phyloP scores from a whole-genome alignment of 1,139 yeast species.

The Citeromyces hawaiiensis region DNA sequence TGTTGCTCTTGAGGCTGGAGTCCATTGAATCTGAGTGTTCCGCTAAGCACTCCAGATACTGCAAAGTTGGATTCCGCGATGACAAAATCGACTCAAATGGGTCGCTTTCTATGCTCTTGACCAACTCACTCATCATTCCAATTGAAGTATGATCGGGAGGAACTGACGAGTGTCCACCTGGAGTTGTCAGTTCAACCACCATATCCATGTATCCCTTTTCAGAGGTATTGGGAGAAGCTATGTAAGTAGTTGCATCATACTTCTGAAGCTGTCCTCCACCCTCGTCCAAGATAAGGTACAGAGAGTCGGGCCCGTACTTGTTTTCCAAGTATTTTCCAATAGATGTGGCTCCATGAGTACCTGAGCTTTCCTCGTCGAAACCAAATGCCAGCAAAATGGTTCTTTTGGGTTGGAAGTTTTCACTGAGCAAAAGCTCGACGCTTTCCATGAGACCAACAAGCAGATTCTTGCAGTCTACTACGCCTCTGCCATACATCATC shows the following conservation, averaged over 20 bases:
- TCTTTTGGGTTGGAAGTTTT: slow-evolving; percentile 38
- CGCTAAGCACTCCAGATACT: slow-evolving; percentile 33
- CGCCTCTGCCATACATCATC: slow-evolving; percentile 51
- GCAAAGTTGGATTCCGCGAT: slow-evolving; percentile 33
- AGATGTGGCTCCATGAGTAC: slow-evolving; percentile 38
- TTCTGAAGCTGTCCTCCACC: slow-evolving; percentile 27
- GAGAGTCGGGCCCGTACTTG: slow-evolving; percentile 39
- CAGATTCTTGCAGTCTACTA: slow-evolving; percentile 49
- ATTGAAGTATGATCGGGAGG: slow-evolving; percentile 68
- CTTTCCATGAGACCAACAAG: slow-evolving; percentile 47
- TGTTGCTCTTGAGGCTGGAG: slow-evolving; percentile 15
- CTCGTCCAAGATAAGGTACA: slow-evolving; percentile 52
- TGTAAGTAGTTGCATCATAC: slow-evolving; percentile 17
- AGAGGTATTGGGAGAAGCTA: slow-evolving; percentile 43
- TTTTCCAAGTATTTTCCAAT: slow-evolving; percentile 29
- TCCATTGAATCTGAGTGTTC: slow-evolving; percentile 18
- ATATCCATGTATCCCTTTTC: slow-evolving; percentile 57
- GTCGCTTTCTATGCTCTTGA: slow-evolving; percentile 32
- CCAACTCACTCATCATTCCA: slow-evolving; percentile 49
- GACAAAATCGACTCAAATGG: slow-evolving; percentile 32
- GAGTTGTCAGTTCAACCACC: slow-evolving; percentile 31
- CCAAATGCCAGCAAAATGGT: slow-evolving; percentile 51
- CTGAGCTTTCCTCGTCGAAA: slow-evolving; percentile 62
- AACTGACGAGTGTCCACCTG: slow-evolving; percentile 66
- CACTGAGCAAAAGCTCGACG: slow-evolving; percentile 30